Percentiles rank a stretch among this genome's conserved stretches.
Conservation (phyloP, 441 rosid genomes). For the Pelargonium citronellum region DNA sequence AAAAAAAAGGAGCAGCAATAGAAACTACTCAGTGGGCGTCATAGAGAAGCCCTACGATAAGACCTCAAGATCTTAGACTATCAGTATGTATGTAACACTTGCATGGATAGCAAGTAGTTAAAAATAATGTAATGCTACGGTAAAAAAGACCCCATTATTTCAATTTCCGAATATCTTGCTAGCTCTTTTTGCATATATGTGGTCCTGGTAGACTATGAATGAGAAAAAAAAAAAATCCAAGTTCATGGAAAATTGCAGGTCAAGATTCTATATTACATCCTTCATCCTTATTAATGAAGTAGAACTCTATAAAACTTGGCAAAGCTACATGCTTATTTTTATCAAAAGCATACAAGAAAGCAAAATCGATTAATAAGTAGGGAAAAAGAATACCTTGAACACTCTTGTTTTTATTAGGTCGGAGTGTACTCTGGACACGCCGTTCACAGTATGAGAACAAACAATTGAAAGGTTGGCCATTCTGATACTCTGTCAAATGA, state of each 20-base stretch:
- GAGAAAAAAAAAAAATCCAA: not conserved
- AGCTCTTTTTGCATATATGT: no score
- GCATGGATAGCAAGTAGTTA: no score
- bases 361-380: constrained; percentile 5
- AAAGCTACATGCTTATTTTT: constrained; percentile 2
- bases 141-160: no score
- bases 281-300: constrained; percentile 10
- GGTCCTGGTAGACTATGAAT: no score
- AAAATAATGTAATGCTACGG: no score
- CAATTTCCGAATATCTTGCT: no score
- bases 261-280: not conserved
- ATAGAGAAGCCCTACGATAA: not conserved
- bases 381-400: constrained; percentile 36
- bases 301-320: not conserved
- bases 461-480: constrained; percentile 54
- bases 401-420: constrained; percentile 40
- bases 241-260: not conserved
- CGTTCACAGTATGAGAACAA: constrained; percentile 48
- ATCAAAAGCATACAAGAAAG: not conserved
- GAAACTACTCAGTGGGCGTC: not conserved
- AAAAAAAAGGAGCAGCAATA: not conserved
- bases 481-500: constrained; percentile 36
- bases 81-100: no score
- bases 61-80: not conserved
- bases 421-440: constrained; percentile 44